A percentile compares a stretch with the other conserved stretches of the same genome.
Conservation (phyloP, 441 rosid genomes). For the California macrophylla region DNA sequence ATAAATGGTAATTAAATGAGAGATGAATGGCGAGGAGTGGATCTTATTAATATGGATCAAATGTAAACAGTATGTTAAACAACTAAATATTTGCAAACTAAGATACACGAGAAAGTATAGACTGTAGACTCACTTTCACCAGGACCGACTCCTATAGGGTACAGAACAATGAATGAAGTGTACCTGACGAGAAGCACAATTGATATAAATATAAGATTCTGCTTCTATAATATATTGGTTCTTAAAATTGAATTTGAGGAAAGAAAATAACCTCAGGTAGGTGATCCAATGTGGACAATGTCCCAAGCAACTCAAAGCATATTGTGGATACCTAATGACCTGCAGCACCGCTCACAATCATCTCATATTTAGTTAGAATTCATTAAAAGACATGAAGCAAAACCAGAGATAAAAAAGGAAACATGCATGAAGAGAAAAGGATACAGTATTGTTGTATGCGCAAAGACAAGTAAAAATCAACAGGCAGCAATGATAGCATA, state of each 20-base stretch:
- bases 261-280: conserved; percentile 48
- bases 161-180: conserved; percentile 57
- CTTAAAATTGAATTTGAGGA: not conserved
- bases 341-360: conserved; percentile 24
- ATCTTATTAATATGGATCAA: not conserved
- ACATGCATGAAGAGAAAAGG: not conserved
- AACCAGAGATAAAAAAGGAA: conserved; percentile 9
- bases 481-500: not conserved
- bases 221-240: not conserved
- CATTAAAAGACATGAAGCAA: conserved; percentile 1
- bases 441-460: not conserved
- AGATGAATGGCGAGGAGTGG: not conserved
- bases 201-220: not conserved
- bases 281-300: conserved; percentile 56
- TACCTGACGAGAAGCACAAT: conserved; percentile 36
- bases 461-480: not conserved
- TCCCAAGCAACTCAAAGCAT: conserved; percentile 47
- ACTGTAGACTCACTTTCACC: conserved; percentile 63
- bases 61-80: not conserved
- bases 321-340: conserved; percentile 66
- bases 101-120: not conserved
- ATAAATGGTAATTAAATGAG: not conserved
- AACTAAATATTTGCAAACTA: not conserved
- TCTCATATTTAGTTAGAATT: not conserved
- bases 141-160: conserved; percentile 52